Evolutionary conservation across 768 basidiomycete species (phyloP).

Genomic region (Boletus barrowsii): DNA sequence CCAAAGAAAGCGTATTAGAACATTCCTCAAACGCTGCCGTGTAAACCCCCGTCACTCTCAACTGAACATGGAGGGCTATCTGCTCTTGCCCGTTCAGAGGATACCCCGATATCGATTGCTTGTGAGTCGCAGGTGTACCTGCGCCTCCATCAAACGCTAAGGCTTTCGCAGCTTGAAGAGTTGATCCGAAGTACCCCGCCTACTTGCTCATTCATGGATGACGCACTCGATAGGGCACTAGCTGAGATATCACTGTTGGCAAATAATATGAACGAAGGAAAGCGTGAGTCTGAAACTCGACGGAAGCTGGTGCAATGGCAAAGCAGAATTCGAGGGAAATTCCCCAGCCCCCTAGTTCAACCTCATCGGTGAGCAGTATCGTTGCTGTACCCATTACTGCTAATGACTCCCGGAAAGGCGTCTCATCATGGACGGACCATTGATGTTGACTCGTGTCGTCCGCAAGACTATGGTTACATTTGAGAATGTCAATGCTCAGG

Average conservation of each 20-base stretch:
- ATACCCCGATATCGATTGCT: conserved; percentile 95
- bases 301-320: conserved; percentile 91
- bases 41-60: conserved; percentile 90
- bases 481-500: conserved; percentile 74
- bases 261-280: conserved; percentile 97
- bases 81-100: conserved; percentile 92
- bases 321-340: conserved; percentile 81
- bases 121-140: conserved; percentile 45
- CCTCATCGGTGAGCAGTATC: conserved; percentile 73
- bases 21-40: conserved; percentile 87
- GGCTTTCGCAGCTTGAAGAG: conserved; percentile 63
- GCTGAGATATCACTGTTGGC: conserved; percentile 86
- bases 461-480: conserved; percentile 80
- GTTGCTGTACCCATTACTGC: not conserved
- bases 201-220: conserved; percentile 66
- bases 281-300: conserved; percentile 91
- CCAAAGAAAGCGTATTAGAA: conserved; percentile 85
- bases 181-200: conserved; percentile 84
- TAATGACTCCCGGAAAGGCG: conserved; percentile 47
- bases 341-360: conserved; percentile 96
- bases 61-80: conserved; percentile 89
- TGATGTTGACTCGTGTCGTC: conserved; percentile 86
- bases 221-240: conserved; percentile 82
- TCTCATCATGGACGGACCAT: conserved; percentile 87
- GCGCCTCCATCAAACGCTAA: not conserved